phyloP scores from a whole-genome alignment of 176 grass and related monocot species.

The Cenchrus americanus region DNA sequence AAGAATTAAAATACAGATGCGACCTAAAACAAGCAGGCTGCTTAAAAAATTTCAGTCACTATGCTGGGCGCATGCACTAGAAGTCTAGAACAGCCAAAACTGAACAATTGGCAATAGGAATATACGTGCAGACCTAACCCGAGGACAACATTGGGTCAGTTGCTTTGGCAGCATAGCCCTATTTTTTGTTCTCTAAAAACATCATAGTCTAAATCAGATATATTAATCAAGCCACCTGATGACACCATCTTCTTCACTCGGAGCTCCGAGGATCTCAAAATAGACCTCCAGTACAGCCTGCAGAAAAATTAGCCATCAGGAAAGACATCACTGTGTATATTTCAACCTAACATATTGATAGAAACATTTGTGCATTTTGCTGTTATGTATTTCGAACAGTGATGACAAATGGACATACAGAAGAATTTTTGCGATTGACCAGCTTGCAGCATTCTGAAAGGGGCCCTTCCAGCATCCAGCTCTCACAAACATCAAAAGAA shows the following conservation, averaged over 20 bases:
- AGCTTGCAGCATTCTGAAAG: conserved; percentile 71
- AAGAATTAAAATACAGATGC: conserved; percentile 20
- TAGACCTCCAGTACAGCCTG: conserved; percentile 72
- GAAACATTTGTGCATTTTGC: not conserved
- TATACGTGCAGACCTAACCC: conserved; percentile 6
- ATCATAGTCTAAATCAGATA: conserved; percentile 9
- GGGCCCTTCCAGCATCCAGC: conserved; percentile 82
- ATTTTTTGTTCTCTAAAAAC: not conserved
- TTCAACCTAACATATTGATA: not conserved
- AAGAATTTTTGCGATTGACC: conserved; percentile 78
- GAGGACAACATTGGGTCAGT: conserved; percentile 9
- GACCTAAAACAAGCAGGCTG: conserved; percentile 16
- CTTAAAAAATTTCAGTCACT: not conserved
- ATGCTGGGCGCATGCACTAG: not conserved
- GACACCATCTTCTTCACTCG: conserved; percentile 83
- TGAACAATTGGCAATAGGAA: conserved; percentile 8
- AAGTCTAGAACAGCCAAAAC: not conserved
- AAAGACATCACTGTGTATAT: not conserved
- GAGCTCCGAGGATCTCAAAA: conserved; percentile 75
- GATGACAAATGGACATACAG: conserved; percentile 49
- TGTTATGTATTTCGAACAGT: conserved; percentile 8
- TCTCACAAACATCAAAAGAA: conserved; percentile 85
- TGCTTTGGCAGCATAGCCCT: conserved; percentile 1
- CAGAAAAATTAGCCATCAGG: conserved; percentile 5
- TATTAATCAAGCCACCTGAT: conserved; percentile 73